These are phyloP conservation scores for Tieghemostelium lacteum DNA, from an alignment of 78 protist species.

Conservation along the genomic window DNA sequence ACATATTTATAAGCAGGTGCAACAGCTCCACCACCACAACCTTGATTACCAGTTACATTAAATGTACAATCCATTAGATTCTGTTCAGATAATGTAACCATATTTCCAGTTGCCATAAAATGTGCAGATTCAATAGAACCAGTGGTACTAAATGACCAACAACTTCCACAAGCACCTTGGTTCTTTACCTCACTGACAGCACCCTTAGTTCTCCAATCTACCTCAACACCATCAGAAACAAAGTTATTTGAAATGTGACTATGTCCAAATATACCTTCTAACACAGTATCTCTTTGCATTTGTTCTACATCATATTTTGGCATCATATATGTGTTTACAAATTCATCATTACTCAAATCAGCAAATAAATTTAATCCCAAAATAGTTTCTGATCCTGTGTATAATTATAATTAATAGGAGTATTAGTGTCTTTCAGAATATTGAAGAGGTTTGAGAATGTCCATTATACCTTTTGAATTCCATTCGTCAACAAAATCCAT, in stretches of 20 bases:
- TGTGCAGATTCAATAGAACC: background rate
- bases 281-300: too few species aligned
- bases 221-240: too few species aligned
- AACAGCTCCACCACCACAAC: conserved; percentile 80
- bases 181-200: conserved; percentile 16
- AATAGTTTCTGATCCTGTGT: conserved; percentile 21
- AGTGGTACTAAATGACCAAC: conserved; percentile 34
- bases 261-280: too few species aligned
- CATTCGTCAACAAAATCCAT: conserved; percentile 49
- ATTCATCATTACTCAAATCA: conserved; percentile 48
- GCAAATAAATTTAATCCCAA: conserved; percentile 46
- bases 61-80: conserved; percentile 76
- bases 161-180: conserved; percentile 16
- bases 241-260: too few species aligned
- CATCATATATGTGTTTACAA: too few species aligned
- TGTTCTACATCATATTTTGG: too few species aligned
- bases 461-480: conserved; percentile 9
- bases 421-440: too few species aligned
- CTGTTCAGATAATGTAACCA: conserved; percentile 73
- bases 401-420: too few species aligned
- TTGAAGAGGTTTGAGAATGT: background rate
- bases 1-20: conserved; percentile 74
- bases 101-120: background rate
- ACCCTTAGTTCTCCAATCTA: conserved; percentile 37
- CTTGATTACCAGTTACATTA: conserved; percentile 53